Conservation (phyloP, 306 rosid genomes). For the Abrus pulchellus region DNA sequence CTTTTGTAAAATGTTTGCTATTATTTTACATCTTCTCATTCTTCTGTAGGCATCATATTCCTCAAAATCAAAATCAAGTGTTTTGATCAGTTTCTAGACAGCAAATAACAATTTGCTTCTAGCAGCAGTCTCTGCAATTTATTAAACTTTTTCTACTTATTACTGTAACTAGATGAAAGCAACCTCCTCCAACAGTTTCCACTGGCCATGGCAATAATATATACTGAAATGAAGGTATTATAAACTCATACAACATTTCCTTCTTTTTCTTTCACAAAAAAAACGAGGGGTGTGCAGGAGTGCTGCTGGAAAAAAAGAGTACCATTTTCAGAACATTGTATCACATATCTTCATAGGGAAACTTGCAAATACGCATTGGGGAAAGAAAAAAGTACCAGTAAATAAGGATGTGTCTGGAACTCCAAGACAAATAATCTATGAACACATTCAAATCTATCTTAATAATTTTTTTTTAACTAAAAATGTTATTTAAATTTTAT, state of each 20-base stretch:
- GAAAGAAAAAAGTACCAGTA: background rate
- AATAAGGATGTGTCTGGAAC: background rate
- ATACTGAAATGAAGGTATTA: background rate
- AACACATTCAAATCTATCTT: background rate
- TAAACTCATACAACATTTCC: background rate
- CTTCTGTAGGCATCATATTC: slow-evolving; percentile 11
- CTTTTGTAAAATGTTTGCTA: slow-evolving; percentile 6
- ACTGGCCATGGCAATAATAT: background rate
- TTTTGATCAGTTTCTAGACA: background rate
- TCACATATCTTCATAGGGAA: background rate
- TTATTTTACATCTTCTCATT: background rate
- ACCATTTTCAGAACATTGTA: background rate
- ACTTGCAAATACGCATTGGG: background rate
- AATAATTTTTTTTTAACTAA: background rate
- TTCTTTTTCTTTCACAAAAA: background rate
- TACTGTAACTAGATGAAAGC: slow-evolving; percentile 8
- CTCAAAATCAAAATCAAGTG: background rate
- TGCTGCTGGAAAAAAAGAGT: background rate
- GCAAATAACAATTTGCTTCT: background rate
- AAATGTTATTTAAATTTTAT: background rate
- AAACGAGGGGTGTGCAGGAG: slow-evolving; percentile 1
- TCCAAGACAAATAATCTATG: slow-evolving; percentile 5
- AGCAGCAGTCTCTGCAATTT: slow-evolving; percentile 1
- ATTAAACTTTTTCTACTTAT: background rate
- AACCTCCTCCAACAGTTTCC: slow-evolving; percentile 4